phyloP scores from a whole-genome alignment of 768 basidiomycete species.

The Chalciporus sphaerocephalus region DNA sequence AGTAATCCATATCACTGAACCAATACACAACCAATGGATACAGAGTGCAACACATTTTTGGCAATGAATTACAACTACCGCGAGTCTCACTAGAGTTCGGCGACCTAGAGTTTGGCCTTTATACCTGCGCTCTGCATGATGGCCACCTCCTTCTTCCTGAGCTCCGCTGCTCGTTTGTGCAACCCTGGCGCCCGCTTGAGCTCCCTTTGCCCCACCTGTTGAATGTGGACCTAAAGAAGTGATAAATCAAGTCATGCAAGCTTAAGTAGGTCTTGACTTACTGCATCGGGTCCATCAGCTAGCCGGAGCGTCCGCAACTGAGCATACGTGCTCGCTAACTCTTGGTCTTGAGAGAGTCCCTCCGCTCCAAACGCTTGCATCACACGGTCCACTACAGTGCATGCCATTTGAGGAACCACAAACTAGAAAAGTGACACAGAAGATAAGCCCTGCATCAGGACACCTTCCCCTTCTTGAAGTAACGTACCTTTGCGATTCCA shows the following conservation, averaged over 20 bases:
- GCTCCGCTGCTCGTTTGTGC: slow-evolving; percentile 47
- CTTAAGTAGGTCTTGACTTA: slow-evolving; percentile 29
- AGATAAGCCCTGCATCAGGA: neutral
- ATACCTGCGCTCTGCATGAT: slow-evolving; percentile 58
- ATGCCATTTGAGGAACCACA: slow-evolving; percentile 88
- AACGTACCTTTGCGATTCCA: slow-evolving; percentile 85
- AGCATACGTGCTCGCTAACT: slow-evolving; percentile 74
- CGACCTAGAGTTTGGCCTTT: slow-evolving; percentile 49
- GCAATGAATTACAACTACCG: neutral
- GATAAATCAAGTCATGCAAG: neutral
- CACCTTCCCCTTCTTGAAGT: neutral
- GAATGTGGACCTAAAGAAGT: slow-evolving; percentile 76
- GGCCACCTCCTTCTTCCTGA: slow-evolving; percentile 57
- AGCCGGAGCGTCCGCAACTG: slow-evolving; percentile 81
- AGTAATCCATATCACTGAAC: too few relatives aligned
- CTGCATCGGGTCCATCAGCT: slow-evolving; percentile 84
- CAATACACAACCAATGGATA: too few relatives aligned
- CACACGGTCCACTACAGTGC: slow-evolving; percentile 85
- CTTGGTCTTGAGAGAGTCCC: slow-evolving; percentile 86
- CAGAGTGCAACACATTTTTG: too few relatives aligned
- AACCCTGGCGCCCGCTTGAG: slow-evolving; percentile 70
- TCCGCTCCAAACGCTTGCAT: slow-evolving; percentile 98
- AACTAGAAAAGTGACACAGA: slow-evolving; percentile 50
- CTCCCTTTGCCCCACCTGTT: slow-evolving; percentile 90
- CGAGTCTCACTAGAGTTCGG: neutral